Evolutionary conservation across 768 basidiomycete species (phyloP).

Genomic region (Calvatia gigantea): DNA sequence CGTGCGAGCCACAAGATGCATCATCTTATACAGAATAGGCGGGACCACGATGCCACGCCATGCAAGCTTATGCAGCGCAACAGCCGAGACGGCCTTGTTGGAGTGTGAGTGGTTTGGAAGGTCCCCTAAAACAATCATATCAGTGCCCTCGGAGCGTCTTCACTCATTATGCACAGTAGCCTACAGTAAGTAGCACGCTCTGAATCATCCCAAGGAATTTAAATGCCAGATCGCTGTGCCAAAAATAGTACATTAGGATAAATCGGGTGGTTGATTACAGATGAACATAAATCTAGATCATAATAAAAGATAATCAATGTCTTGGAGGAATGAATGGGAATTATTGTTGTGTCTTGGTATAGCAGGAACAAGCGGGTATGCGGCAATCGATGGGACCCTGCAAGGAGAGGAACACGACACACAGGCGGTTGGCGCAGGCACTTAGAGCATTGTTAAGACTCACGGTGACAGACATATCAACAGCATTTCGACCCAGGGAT

Average conservation of each 20-base stretch:
- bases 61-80: neutral
- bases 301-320: conserved; percentile 1
- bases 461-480: conserved; percentile 7
- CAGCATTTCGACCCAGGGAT: conserved; percentile 68
- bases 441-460: too few species aligned
- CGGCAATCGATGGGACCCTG: neutral
- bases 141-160: too few species aligned
- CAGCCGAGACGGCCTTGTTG: conserved; percentile 6
- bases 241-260: conserved; percentile 8
- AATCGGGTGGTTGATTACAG: conserved; percentile 7
- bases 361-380: conserved; percentile 13
- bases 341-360: conserved; percentile 9
- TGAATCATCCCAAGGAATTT: too few species aligned
- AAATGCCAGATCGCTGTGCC: too few species aligned
- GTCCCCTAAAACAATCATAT: neutral
- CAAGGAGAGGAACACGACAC: conserved; percentile 7
- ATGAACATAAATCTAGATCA: conserved; percentile 8
- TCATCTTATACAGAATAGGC: neutral
- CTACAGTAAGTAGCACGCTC: too few species aligned
- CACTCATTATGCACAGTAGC: too few species aligned
- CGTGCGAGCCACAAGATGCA: conserved; percentile 6
- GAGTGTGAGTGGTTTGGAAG: neutral
- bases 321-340: neutral
- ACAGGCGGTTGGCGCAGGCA: neutral
- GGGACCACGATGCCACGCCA: neutral